Percentiles rank a stretch among this genome's conserved stretches.
Evolutionary conservation across 208 protist species (phyloP).

Genomic region (Strigomonas culicis): DNA sequence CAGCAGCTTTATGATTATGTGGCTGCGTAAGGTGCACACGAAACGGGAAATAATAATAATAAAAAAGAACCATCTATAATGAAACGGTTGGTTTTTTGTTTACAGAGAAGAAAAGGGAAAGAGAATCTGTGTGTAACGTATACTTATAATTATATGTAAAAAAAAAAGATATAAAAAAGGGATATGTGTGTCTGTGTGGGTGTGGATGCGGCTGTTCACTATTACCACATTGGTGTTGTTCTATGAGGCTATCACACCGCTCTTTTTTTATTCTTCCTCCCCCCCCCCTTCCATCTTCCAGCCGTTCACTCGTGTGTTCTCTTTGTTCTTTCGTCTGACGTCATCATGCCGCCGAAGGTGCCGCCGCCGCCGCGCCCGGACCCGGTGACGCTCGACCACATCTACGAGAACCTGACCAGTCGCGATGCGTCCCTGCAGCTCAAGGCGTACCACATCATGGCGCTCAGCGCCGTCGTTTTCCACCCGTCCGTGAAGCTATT

Average conservation of each 20-base stretch:
- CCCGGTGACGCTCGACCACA: conserved; percentile 77
- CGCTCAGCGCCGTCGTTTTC: conserved; percentile 76
- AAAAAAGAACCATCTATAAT: neutral
- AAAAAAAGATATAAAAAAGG: conserved; percentile 15
- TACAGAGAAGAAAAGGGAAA: conserved; percentile 7
- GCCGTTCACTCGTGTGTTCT: neutral
- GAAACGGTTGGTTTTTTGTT: neutral
- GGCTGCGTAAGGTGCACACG: conserved; percentile 32
- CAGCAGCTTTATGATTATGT: conserved; percentile 81
- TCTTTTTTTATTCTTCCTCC: neutral
- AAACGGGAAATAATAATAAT: conserved; percentile 2
- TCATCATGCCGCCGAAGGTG: conserved; percentile 24
- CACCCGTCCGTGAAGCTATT: conserved; percentile 81
- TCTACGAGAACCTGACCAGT: conserved; percentile 58
- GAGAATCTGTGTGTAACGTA: neutral
- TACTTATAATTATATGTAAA: conserved; percentile 1
- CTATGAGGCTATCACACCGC: neutral
- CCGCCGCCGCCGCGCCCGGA: conserved; percentile 76
- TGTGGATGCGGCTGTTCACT: conserved; percentile 11
- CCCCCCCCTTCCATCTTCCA: neutral
- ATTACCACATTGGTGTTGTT: neutral
- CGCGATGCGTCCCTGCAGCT: conserved; percentile 30
- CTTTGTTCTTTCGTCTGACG: conserved; percentile 9
- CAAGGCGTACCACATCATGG: conserved; percentile 74
- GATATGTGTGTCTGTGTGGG: conserved; percentile 7